Evolutionary conservation across 1,284 basidiomycete genomes (phyloP), one percentile per base, ranked within the genome.

Genomic region (Ceratobasidium papillatum): DNA sequence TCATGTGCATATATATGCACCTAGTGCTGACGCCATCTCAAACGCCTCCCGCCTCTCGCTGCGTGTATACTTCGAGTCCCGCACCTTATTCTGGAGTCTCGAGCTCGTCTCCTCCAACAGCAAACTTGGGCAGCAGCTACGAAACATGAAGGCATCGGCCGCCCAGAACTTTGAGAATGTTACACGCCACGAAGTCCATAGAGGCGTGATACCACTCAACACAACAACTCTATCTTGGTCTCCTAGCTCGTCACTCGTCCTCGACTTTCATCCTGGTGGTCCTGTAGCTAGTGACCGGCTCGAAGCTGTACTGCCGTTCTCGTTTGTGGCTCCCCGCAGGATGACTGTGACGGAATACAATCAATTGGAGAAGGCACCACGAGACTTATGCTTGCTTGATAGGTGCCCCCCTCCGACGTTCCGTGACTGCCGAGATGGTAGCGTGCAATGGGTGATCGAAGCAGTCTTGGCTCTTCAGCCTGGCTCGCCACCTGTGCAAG

Each of bases 391-490:
- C 27, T 9, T 25, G 25, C 14, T 61, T 45, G 27, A 49, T 19
- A 38, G 56, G 1, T 61, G 27, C 43, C 68, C 68, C 5, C 68
- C 68, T 14, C 56, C 68, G 7, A 71, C 68, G 32, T 36, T 71
- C 5, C 68, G 68, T 8, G 56, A 71, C n/a, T 34, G 22, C 14
- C 54, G 54, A 9, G 38, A 45, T 45, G 68, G 54, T 32, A 71
- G 68, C 41, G 38, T 71, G 32, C 68, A 71, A 43, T 71, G 68
- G 68, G 56, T 71, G 11, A 56, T 47, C 17, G 68, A 71, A 51
- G 68, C 68, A 1, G 19, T 59, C 19, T 25, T 71, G 22, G 19
- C 54, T 2, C 54, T 71, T n/a, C 54, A 45, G 5, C 56, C 54
- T 8, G 38, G 19, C 32, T 41, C 41, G 4, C 19, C 38, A 14